These are phyloP conservation scores for Nicotiana sylvestris DNA, from an alignment of 257 asterid genomes.

Conservation along the genomic window DNA sequence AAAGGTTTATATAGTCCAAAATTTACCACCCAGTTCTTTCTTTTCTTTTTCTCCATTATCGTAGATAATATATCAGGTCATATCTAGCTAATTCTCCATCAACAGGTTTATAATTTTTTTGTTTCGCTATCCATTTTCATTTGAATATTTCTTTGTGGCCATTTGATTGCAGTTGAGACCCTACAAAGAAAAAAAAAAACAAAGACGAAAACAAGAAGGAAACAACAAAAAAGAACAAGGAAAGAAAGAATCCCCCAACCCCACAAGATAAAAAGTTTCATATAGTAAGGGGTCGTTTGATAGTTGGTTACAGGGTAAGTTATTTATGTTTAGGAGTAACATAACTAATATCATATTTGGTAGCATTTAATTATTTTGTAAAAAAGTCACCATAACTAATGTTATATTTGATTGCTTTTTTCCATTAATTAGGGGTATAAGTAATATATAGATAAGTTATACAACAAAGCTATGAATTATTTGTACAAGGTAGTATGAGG, in stretches of 20 bases:
- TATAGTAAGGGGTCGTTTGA: too few species aligned
- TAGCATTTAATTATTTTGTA: too few species aligned
- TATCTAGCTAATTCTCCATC: neutral
- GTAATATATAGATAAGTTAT: too few species aligned
- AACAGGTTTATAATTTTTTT: neutral
- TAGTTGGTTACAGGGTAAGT: too few species aligned
- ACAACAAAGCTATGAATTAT: too few species aligned
- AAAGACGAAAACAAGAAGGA: neutral
- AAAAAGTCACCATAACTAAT: too few species aligned
- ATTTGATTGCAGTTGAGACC: neutral
- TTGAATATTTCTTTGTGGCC: neutral
- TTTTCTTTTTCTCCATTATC: neutral
- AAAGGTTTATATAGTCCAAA: neutral
- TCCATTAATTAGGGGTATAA: too few species aligned
- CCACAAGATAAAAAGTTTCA: neutral
- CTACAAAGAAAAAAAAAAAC: neutral
- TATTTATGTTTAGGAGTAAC: too few species aligned
- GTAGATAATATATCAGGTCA: neutral
- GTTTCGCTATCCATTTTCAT: neutral
- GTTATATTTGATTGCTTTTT: too few species aligned
- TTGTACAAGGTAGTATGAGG: too few species aligned
- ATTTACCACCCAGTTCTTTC: neutral
- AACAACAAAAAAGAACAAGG: neutral
- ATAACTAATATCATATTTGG: too few species aligned
- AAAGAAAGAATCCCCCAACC: neutral